Percentiles rank a stretch among this genome's conserved stretches.
Evolutionary conservation across 306 rosid genomes (phyloP).

Genomic region (Inga laurina): DNA sequence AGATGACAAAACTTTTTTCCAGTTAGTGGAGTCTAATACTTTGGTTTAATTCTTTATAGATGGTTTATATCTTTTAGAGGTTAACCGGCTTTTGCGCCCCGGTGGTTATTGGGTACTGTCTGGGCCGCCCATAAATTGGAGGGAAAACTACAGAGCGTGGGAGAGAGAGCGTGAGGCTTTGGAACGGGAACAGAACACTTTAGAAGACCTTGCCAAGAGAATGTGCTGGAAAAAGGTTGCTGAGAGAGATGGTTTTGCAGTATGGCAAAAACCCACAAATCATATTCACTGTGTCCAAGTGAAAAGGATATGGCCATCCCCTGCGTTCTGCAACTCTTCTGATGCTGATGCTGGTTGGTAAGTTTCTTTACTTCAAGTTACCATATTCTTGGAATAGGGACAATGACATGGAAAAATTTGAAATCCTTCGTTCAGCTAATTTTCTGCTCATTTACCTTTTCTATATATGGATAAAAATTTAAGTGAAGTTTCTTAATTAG

Average conservation of each 20-base stretch:
- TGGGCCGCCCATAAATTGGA: constrained; percentile 74
- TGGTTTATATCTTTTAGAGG: constrained; percentile 56
- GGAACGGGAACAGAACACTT: constrained; percentile 41
- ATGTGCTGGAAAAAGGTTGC: constrained; percentile 63
- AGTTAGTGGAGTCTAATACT: constrained; percentile 15
- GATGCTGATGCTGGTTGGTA: constrained; percentile 57
- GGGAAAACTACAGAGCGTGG: constrained; percentile 48
- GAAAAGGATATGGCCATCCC: constrained; percentile 37
- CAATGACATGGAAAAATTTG: constrained; percentile 3
- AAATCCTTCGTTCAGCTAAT: background rate
- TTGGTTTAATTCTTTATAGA: constrained; percentile 33
- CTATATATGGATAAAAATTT: background rate
- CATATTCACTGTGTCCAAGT: constrained; percentile 41
- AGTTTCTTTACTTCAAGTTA: constrained; percentile 28
- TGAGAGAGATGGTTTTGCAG: constrained; percentile 45
- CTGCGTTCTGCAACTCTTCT: constrained; percentile 45
- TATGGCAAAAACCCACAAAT: constrained; percentile 52
- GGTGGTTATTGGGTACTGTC: constrained; percentile 72
- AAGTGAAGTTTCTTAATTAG: background rate
- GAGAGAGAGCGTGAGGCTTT: constrained; percentile 38
- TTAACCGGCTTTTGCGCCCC: constrained; percentile 55
- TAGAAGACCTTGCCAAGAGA: constrained; percentile 54
- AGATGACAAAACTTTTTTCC: background rate
- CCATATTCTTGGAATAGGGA: background rate
- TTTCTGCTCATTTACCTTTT: background rate